Evolutionary conservation across 331 rosid genomes (phyloP), one percentile per base, ranked within the genome.

Genomic region (Cydonia oblonga): DNA sequence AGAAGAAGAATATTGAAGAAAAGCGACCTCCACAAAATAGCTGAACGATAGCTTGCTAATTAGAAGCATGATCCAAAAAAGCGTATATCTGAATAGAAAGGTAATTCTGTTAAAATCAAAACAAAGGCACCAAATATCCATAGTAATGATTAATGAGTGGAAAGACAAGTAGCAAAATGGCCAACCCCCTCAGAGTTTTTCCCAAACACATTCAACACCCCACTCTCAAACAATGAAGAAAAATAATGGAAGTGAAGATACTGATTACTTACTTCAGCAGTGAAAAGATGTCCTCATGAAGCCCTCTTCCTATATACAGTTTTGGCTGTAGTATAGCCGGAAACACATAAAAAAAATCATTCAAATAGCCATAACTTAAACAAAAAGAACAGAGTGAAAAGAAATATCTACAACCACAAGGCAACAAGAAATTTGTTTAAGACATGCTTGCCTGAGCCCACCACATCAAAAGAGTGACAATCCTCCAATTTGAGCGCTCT

Each of bases 41-140:
- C 97, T 95, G 89, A 95, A 95, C 33, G 96, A 96, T 19, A 95
- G 78, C 89, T 95, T 95, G 91, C 97, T 89, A 76, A 95, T 87
- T 53, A 95, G 83, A 70, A 95, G 90, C 89, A 91, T 80, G 79
- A 88, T 84, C 99, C 99, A 95, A 70, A 95, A 95, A 73, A 95
- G 77, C 13, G 99, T 86, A 84, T 95, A 95, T 82, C 99, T 95
- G 81, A 73, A 82, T 67, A 76, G 60, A 82, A 76, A 68, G 60
- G 33, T 24, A 77, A 49, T 23, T 71, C 57, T 22, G 61, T 64
- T 75, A 63, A 5, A 3, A 78, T 67, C 59, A 67, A 9, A 64
- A 66, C 73, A 28, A 53, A 62, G 26, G 25, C 58, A 72, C 71
- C 77, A 56, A 40, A 42, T 5, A 58, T 75, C 16, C 1, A 54